A percentile compares a stretch with the other conserved stretches of the same genome.
phyloP scores from a whole-genome alignment of 2,329 filamentous ascomycete genomes.

The Cryoendolithus antarcticus region DNA sequence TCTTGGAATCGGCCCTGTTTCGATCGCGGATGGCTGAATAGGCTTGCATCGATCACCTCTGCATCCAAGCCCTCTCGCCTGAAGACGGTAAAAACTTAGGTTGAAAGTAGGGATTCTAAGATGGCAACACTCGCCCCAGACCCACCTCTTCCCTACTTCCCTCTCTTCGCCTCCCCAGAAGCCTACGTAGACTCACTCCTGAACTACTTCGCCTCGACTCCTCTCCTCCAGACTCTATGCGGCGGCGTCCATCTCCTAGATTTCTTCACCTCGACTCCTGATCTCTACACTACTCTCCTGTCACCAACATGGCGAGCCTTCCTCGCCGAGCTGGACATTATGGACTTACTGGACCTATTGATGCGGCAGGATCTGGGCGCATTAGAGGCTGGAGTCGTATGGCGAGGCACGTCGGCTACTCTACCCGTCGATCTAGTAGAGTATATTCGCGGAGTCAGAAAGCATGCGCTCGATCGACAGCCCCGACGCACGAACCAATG shows the following conservation, averaged over 20 bases:
- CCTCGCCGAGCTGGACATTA: constrained; percentile 57
- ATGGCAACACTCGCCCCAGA: constrained; percentile 20
- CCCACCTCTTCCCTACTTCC: constrained; percentile 52
- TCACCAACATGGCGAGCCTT: constrained; percentile 73
- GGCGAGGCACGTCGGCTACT: too few relatives aligned
- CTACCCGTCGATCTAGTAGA: constrained; percentile 41
- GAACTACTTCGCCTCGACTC: constrained; percentile 59
- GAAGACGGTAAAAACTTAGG: too few relatives aligned
- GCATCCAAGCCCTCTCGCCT: too few relatives aligned
- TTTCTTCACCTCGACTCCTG: constrained; percentile 78
- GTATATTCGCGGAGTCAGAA: constrained; percentile 60
- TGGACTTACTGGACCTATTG: constrained; percentile 67
- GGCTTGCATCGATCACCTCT: too few relatives aligned
- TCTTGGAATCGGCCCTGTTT: too few relatives aligned
- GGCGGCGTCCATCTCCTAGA: constrained; percentile 96
- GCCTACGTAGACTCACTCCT: constrained; percentile 70
- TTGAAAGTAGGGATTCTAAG: too few relatives aligned
- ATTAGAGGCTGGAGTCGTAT: too few relatives aligned
- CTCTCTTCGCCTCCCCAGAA: constrained; percentile 58
- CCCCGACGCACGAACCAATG: constrained; percentile 30
- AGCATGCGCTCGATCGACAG: constrained; percentile 47
- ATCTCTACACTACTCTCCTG: constrained; percentile 66
- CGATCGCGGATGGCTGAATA: too few relatives aligned
- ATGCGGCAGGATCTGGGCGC: constrained; percentile 60
- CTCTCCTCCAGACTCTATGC: constrained; percentile 76